These are phyloP conservation scores for Brassica rapa DNA, from an alignment of 345 rosid genomes.

Conservation along the genomic window DNA sequence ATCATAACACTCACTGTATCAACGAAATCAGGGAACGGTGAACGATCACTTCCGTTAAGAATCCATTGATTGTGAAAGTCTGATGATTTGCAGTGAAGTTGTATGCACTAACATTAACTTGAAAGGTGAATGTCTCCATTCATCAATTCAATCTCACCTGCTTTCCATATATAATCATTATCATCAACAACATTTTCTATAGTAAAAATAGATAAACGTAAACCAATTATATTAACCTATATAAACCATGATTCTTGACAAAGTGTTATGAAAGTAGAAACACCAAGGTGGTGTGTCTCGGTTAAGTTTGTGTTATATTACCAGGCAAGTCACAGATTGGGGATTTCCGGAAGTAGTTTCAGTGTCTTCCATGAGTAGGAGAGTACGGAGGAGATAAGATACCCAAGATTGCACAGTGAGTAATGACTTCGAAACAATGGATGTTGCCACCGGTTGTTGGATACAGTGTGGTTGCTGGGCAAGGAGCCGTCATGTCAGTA, in stretches of 20 bases:
- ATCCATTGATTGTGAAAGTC: no score
- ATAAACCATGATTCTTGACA: no score
- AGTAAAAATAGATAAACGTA: no score
- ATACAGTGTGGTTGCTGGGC: slow-evolving; percentile 65
- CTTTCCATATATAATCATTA: no score
- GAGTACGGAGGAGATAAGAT: slow-evolving; percentile 80
- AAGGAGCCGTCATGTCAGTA: slow-evolving; percentile 66
- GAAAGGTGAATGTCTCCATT: no score
- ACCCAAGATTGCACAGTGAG: slow-evolving; percentile 80
- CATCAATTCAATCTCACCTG: no score
- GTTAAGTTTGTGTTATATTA: slow-evolving; percentile 32
- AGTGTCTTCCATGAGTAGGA: slow-evolving; percentile 61
- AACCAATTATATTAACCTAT: no score
- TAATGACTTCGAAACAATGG: slow-evolving; percentile 73
- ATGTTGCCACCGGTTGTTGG: slow-evolving; percentile 81
- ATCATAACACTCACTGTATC: not conserved
- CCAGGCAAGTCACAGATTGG: slow-evolving; percentile 62
- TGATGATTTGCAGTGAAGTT: no score
- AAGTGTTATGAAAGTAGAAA: no score
- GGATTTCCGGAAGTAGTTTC: slow-evolving; percentile 64
- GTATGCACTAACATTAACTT: no score
- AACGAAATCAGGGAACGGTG: not conserved
- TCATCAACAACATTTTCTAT: no score
- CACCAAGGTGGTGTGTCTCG: not conserved
- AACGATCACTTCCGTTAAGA: no score